Base-by-base conservation (phyloP, 805 yeast species). In the Ogataea philodendri region DNA sequence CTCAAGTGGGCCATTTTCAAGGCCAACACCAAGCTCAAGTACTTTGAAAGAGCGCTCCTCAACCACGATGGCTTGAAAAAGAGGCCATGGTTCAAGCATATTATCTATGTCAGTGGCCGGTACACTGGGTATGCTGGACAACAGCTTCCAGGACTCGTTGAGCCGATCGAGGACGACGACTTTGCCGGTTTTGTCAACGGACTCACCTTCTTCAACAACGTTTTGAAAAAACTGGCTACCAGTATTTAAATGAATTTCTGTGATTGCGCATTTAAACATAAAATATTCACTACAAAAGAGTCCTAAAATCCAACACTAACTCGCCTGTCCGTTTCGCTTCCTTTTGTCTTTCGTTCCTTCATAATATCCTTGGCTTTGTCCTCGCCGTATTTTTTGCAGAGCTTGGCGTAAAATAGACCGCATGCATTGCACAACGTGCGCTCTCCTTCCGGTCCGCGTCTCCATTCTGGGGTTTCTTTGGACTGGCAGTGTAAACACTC, bases 401-500 rank as follows among this genome's bases (percentile, higher is more conserved):
- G 61, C 52, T 84, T 84, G 27, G 84, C 81, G 55, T 77, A 84
- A 53, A 71, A 81, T 25, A 84, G 60, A 0, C 95, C 95, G 57
- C 95, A 84, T 1, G 93, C 93, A 55, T 84, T 85, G 60, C 94
- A 84, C 32, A 84, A 60, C 1, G 88, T 81, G 24, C 87, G 65
- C 9, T 77, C 75, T 3, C 93, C 94, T 35, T 73, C 72, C 2
- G 95, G 93, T 0, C 93, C 93, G 29, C 81, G 70, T 36, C 94
- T 63, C 94, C 95, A 84, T 57, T 84, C 93, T 0, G 93, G 93
- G 0, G 94, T 82, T 29, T 73, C 75, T 6, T 54, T 59, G 4
- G 70, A 65, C n/a, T 67, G 69, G 49, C 84, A 78, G 40, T 59
- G 62, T 14, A 46, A 32, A 40, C 60, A 56, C 21, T 32, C 26